Percentiles rank a stretch among this genome's conserved stretches.
phyloP scores from a whole-genome alignment of 768 basidiomycete species.

The Crassisporium funariophilum region DNA sequence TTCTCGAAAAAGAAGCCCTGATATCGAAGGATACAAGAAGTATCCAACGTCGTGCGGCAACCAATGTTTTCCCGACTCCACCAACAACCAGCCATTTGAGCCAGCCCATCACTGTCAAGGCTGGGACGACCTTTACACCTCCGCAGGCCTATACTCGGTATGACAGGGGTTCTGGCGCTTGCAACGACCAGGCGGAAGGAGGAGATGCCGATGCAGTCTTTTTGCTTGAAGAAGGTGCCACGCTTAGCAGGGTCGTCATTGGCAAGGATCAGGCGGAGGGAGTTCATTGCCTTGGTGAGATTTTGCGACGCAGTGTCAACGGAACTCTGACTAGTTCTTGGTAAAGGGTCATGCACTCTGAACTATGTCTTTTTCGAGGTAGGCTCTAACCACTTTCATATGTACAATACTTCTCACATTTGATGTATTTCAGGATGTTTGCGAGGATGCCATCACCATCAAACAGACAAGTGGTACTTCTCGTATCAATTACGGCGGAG shows the following conservation, averaged over 20 bases:
- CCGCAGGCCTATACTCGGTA: conserved; percentile 37
- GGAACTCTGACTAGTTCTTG: too few relatives aligned
- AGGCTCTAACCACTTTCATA: neutral
- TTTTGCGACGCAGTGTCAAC: neutral
- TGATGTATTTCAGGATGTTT: conserved; percentile 31
- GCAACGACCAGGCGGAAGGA: conserved; percentile 37
- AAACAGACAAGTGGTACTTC: conserved; percentile 40
- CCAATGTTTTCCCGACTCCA: conserved; percentile 36
- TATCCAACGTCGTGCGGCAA: conserved; percentile 36
- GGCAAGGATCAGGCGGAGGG: conserved; percentile 44
- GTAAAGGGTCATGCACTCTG: conserved; percentile 29
- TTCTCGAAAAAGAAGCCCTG: too few relatives aligned
- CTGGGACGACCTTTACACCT: conserved; percentile 38
- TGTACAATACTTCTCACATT: neutral
- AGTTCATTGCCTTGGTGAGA: conserved; percentile 40
- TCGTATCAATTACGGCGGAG: conserved; percentile 39
- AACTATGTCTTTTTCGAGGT: conserved; percentile 36
- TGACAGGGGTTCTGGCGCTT: conserved; percentile 42
- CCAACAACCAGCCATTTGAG: conserved; percentile 37
- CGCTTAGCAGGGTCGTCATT: conserved; percentile 41
- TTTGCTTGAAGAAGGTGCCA: conserved; percentile 41
- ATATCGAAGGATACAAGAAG: too few relatives aligned
- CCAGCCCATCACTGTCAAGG: conserved; percentile 33
- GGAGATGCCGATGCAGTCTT: conserved; percentile 44
- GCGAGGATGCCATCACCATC: conserved; percentile 43